A percentile compares a stretch with the other conserved stretches of the same genome.
phyloP scores from a whole-genome alignment of 164 flowering plant genomes.

The Vitis vinifera region ASM3070453v1 NC_081818.1:27332501-27333000 shows the following conservation, averaged over 20 bases:
- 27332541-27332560: background rate
- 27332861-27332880: conserved; percentile 7
- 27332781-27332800: conserved; percentile 23
- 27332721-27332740: background rate
- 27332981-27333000: conserved; percentile 1
- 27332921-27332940: background rate
- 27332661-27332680: conserved; percentile 19
- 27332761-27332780: conserved; percentile 3
- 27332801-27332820: conserved; percentile 7
- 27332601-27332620: conserved; percentile 20
- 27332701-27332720: conserved; percentile 18
- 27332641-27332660: conserved; percentile 18
- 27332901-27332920: conserved; percentile 10
- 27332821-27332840: conserved; percentile 5
- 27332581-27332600: conserved; percentile 22
- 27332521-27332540: background rate
- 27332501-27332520: background rate
- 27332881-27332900: conserved; percentile 5
- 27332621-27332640: conserved; percentile 11
- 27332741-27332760: background rate
- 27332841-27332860: conserved; percentile 11
- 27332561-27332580: background rate
- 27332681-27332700: conserved; percentile 5
- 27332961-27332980: conserved; percentile 2
- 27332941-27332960: conserved; percentile 7